phyloP scores from a whole-genome alignment of 208 protist species.

The Leishmania aethiopica region DNA sequence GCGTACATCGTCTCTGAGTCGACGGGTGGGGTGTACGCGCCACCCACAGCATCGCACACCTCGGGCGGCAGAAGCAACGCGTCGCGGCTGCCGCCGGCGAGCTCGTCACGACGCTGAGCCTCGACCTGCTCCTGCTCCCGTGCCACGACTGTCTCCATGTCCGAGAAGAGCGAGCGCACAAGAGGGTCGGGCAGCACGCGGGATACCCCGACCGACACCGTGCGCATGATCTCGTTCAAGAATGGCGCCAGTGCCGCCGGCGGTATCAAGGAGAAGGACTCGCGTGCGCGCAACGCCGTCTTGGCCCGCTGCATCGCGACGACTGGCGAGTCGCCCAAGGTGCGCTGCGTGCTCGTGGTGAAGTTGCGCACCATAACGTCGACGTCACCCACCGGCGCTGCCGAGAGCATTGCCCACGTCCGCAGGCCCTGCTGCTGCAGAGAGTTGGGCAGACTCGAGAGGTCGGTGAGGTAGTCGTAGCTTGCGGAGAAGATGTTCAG shows the following conservation, averaged over 20 bases:
- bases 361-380: constrained; percentile 69
- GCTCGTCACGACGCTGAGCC: background rate
- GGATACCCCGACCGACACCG: constrained; percentile 64
- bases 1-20: constrained; percentile 70
- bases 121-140: constrained; percentile 16
- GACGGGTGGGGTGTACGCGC: constrained; percentile 5
- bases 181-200: constrained; percentile 61
- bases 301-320: constrained; percentile 36
- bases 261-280: constrained; percentile 54
- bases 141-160: constrained; percentile 36
- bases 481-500: constrained; percentile 62
- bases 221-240: constrained; percentile 81
- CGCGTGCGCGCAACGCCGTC: constrained; percentile 32
- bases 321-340: constrained; percentile 35
- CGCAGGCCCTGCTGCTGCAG: constrained; percentile 61
- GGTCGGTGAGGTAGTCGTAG: constrained; percentile 60
- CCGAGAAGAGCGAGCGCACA: constrained; percentile 73
- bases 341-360: constrained; percentile 57
- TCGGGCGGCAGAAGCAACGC: constrained; percentile 13
- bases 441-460: constrained; percentile 45
- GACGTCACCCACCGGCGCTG: constrained; percentile 56
- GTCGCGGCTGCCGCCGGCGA: background rate
- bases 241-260: constrained; percentile 68
- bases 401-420: constrained; percentile 82
- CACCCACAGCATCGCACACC: constrained; percentile 27